Base-by-base conservation (phyloP, 1,284 basidiomycete genomes). In the Malassezia vespertilionis region DNA sequence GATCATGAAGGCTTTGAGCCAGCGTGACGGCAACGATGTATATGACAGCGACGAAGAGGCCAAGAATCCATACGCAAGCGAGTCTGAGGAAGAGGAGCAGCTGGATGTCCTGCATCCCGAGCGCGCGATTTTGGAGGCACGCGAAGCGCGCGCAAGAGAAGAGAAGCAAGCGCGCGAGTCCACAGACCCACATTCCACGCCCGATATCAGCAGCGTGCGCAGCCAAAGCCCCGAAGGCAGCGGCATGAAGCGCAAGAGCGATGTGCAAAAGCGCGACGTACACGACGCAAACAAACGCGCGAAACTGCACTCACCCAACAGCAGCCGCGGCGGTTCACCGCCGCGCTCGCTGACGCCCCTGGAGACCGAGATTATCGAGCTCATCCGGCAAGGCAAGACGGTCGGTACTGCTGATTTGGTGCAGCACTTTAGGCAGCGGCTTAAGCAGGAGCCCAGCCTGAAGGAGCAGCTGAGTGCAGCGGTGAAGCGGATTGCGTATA, bases 41-140 rank as follows among this genome's bases (percentile, higher is more conserved):
- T 69, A 69, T 44, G 64, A 70, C 33, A 60, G 55, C 40, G 65
- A 68, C 38, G 65, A 68, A 39, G 64, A 68, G 20, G 63, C 49
- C 33, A 61, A 56, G 36, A 67, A 67, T 31, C 66, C 64, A 9
- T 67, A 69, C 30, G 59, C 59, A 0, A 58, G 59, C 24, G 64
- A 65, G 24, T 59, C 61, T 27, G 63, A 67, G 30, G 61, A 63
- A n/a, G 63, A 69, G 14, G 60, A 59, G 30, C 57, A 63, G 35
- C 53, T 59, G 32, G 65, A 63, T 33, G 58, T 70, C 6, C 57
- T 64, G 44, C 66, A 70, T 30, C 67, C 67, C 3, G 67, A 70
- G 37, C 58, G 65, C 33, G 67, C 67, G 12, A 58, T 70, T 28
- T 58, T 59, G 21, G 46, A 57, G n/a, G 66, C 63, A 4, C 54